Percentiles rank a stretch among this genome's conserved stretches.
Conservation (phyloP, 495 filamentous ascomycete genomes). For the Trichocladium uniseriatum region DNA sequence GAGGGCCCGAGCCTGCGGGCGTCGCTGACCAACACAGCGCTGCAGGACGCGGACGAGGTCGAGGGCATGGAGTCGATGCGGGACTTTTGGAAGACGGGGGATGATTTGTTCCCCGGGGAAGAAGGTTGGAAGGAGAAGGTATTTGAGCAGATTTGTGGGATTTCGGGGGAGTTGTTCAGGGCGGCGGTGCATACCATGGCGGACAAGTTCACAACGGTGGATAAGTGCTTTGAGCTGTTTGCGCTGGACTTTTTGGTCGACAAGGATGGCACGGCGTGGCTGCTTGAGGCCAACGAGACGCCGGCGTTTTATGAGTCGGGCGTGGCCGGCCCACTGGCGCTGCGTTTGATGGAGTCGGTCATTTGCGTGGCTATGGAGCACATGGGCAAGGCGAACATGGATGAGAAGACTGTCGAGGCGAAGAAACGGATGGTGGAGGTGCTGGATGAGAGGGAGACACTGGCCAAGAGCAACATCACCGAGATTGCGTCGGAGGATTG, state of each 20-base stretch:
- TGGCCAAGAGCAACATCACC: conserved; percentile 19
- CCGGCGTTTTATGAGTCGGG: conserved; percentile 71
- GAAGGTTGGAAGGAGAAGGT: conserved; percentile 38
- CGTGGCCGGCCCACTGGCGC: conserved; percentile 51
- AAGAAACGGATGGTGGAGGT: conserved; percentile 13
- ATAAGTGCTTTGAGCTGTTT: conserved; percentile 69
- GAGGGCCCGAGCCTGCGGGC: conserved; percentile 11
- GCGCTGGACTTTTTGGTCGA: conserved; percentile 69
- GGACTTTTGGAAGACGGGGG: conserved; percentile 47
- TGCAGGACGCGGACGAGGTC: conserved; percentile 41
- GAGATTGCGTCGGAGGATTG: background rate
- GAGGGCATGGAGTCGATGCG: conserved; percentile 40
- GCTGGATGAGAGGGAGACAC: conserved; percentile 9
- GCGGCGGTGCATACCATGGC: conserved; percentile 47
- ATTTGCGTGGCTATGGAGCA: conserved; percentile 50
- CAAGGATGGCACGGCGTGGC: conserved; percentile 42
- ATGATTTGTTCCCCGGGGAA: background rate
- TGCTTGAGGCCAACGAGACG: conserved; percentile 74
- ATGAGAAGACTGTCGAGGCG: conserved; percentile 2
- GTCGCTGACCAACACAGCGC: conserved; percentile 70
- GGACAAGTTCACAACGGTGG: conserved; percentile 38
- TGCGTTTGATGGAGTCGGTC: conserved; percentile 53
- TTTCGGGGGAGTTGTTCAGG: conserved; percentile 53
- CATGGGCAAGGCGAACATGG: conserved; percentile 19
- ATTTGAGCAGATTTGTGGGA: conserved; percentile 50